phyloP scores from a whole-genome alignment of 768 basidiomycete genomes.

The Suillus subaureus region DNA sequence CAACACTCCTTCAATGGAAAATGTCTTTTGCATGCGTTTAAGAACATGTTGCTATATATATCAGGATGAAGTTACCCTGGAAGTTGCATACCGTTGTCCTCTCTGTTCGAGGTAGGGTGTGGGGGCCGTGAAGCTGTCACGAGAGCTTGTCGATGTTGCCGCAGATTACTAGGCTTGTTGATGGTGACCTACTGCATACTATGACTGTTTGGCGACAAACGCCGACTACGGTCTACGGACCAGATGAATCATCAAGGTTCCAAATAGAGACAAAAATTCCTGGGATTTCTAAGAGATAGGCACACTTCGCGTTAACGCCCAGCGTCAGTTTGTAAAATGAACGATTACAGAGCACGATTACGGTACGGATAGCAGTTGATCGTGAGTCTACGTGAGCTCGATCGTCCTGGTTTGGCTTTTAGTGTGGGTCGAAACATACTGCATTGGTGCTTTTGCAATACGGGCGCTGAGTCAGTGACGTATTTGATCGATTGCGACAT shows the following conservation, averaged over 20 bases:
- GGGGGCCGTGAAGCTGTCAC: background rate
- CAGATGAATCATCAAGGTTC: constrained; percentile 13
- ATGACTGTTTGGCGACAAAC: no score
- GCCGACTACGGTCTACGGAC: no score
- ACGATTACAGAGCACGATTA: background rate
- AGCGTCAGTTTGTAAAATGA: background rate
- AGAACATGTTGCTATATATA: background rate
- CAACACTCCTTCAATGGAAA: background rate
- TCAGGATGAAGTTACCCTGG: background rate
- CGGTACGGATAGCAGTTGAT: background rate
- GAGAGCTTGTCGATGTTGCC: background rate
- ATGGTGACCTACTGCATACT: no score
- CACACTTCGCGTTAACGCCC: background rate
- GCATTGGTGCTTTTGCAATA: constrained; percentile 6
- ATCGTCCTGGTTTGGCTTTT: constrained; percentile 11
- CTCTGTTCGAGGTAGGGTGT: background rate
- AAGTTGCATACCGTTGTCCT: background rate
- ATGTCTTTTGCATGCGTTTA: background rate
- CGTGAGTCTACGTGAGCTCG: background rate
- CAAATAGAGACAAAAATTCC: constrained; percentile 15
- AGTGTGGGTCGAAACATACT: background rate
- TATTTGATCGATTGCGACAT: no score
- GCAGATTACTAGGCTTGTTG: no score
- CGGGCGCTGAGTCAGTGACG: constrained; percentile 8
- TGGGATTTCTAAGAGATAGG: constrained; percentile 12